Percentiles rank a stretch among this genome's conserved stretches.
These are phyloP conservation scores for Solanum hybrid DNA, from an alignment of 305 asterid species.

Conservation along the genomic window DNA sequence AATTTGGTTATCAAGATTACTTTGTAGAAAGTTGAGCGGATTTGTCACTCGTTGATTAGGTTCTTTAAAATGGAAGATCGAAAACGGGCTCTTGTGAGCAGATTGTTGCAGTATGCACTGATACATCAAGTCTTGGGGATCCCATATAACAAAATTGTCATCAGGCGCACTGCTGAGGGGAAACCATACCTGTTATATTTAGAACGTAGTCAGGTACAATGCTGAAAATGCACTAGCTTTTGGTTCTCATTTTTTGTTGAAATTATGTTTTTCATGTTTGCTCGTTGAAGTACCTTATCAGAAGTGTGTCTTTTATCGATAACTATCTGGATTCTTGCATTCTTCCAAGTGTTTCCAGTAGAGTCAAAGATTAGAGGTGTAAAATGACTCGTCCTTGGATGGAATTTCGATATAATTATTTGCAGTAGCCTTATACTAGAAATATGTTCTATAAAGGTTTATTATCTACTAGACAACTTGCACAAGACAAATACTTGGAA, in stretches of 20 bases:
- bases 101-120: constrained; percentile 70
- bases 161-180: constrained; percentile 66
- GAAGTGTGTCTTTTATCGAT: background rate
- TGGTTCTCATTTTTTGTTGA: background rate
- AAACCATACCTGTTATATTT: constrained; percentile 67
- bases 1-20: background rate
- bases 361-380: background rate
- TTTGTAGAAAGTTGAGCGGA: background rate
- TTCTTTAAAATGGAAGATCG: constrained; percentile 65
- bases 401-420: background rate
- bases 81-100: constrained; percentile 69
- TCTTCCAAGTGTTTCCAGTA: background rate
- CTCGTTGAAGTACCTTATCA: background rate
- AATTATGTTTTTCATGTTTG: background rate
- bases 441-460: background rate
- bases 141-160: constrained; percentile 46
- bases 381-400: background rate
- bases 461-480: background rate
- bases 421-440: background rate
- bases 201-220: background rate
- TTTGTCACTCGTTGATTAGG: constrained; percentile 24
- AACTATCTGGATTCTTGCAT: background rate
- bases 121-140: constrained; percentile 55
- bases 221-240: background rate
- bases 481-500: background rate